Base-by-base conservation (phyloP, 768 basidiomycete genomes). In the Mycena indigotica region DNA sequence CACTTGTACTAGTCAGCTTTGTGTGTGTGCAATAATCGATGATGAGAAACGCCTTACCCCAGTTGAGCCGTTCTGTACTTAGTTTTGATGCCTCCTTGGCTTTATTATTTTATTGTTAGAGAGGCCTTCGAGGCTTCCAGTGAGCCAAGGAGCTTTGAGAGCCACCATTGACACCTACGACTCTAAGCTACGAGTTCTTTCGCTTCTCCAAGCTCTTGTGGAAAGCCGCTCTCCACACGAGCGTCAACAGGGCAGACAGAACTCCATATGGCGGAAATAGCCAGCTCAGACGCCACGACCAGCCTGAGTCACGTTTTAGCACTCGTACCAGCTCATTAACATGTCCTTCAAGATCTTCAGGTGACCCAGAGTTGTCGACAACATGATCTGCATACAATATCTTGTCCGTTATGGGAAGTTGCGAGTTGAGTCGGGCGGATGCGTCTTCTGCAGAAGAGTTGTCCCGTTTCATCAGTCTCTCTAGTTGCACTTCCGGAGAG, bases 321-420 rank as follows among this genome's bases (percentile, higher is more conserved):
- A 67, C 70, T 41, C 67, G 66, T 6, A 86, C 59, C 69, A 89
- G 70, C 58, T 57, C 54, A 72, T 73, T 81, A 66, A 90, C 74
- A 69, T 83, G 69, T 63, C 62, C 65, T 30, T 87, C 77, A 10
- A 98, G 77, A 56, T 95, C 93, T 30, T 79, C 70, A 6, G 76
- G 74, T 0, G 87, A 78, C 1, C 93, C 93, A 5, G 91, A 92
- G 70, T 98, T 98, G 73, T 98, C 95, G 28, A 98, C 69, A 49
- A 97, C 85, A 51, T 84, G 68, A 67, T 95, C 93, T 3, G 94
- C 95, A 60, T 91, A 95, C n/a, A 75, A 65, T 4, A 94, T 76
- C 69, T 98, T 99, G 30, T 85, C 77, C 0, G 82, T 67, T 41
- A 97, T 89, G 0, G 93, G 82, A 48, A 94, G 72, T 71, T 98